Evolutionary conservation across 768 basidiomycete genomes (phyloP), one percentile per base, ranked within the genome.

Genomic region (Rhizopogon rudus): DNA sequence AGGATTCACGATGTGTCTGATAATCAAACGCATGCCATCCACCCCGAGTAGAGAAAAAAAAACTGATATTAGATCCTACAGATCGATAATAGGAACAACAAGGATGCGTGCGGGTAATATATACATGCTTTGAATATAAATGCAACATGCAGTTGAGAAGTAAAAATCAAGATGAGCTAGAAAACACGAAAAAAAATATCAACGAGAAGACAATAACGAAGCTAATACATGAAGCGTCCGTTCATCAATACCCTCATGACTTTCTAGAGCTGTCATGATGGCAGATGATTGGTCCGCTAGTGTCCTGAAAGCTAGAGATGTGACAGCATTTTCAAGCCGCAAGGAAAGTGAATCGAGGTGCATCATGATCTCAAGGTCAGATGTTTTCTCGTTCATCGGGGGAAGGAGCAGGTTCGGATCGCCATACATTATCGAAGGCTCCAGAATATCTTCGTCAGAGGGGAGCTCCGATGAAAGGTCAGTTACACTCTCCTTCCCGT

Each of bases 331-430:
- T 65, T 91, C 86, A 52, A 94, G 84, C 42, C 94, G 78, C 7
- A 82, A 72, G 31, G 87, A 76, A 51, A 96, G 66, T 12, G 86
- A 89, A 61, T 93, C 88, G 33, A 97, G 75, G n/a, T 91, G 71
- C 56, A 80, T 70, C 71, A 85, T 80, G 51, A 94, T 71, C 56
- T 95, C 89, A 16, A 77, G 69, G 60, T 94, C 92, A 29, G 81
- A 76, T 61, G 86, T 82, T 57, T 82, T 83, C 51, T 88, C 84
- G 57, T 75, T 74, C 69, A 95, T 79, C 9, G 78, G 69, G 0
- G 94, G 92, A 2, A 93, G 63, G 37, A 92, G 74, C 44, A 82
- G 70, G 51, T 79, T 76, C 1, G 83, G 83, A 56, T 90, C 81
- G 50, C 80, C 83, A 62, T 78, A 76, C 51, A 87, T 72, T 57